Percentiles rank a stretch among this genome's conserved stretches.
Evolutionary conservation across 371 early-diverging fungal species (phyloP).

Genomic region (Sanchytrium tribonematis): DNA sequence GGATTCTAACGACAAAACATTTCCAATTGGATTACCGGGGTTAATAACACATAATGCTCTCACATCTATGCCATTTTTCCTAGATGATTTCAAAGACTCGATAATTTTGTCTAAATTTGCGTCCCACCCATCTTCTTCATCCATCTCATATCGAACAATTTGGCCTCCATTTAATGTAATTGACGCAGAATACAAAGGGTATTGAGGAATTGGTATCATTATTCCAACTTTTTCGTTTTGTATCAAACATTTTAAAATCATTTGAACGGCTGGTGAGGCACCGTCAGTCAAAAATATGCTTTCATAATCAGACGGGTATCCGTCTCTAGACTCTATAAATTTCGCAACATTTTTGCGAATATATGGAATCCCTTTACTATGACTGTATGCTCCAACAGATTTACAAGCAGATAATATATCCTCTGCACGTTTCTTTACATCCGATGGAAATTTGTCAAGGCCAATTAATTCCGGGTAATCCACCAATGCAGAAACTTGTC

Average conservation of each 20-base stretch:
- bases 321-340: constrained; percentile 43
- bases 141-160: constrained; percentile 65
- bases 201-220: constrained; percentile 94
- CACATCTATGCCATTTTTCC: constrained; percentile 39
- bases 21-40: constrained; percentile 93
- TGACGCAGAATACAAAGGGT: constrained; percentile 91
- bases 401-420: constrained; percentile 32
- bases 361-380: constrained; percentile 59
- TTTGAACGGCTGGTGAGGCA: constrained; percentile 50
- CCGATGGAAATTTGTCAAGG: constrained; percentile 34
- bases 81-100: not conserved
- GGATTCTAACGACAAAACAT: constrained; percentile 43
- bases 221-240: constrained; percentile 47
- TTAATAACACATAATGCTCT: constrained; percentile 84
- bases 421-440: constrained; percentile 58
- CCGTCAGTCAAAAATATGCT: constrained; percentile 56
- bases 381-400: constrained; percentile 68
- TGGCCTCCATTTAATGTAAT: constrained; percentile 45
- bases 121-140: constrained; percentile 36
- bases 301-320: constrained; percentile 46
- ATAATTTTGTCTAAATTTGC: constrained; percentile 17
- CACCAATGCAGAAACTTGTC: constrained; percentile 63
- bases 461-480: constrained; percentile 56
- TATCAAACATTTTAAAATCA: constrained; percentile 47
- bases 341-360: constrained; percentile 59